phyloP scores from a whole-genome alignment of 2,329 filamentous ascomycete species.

The Fusarium sp. region DNA sequence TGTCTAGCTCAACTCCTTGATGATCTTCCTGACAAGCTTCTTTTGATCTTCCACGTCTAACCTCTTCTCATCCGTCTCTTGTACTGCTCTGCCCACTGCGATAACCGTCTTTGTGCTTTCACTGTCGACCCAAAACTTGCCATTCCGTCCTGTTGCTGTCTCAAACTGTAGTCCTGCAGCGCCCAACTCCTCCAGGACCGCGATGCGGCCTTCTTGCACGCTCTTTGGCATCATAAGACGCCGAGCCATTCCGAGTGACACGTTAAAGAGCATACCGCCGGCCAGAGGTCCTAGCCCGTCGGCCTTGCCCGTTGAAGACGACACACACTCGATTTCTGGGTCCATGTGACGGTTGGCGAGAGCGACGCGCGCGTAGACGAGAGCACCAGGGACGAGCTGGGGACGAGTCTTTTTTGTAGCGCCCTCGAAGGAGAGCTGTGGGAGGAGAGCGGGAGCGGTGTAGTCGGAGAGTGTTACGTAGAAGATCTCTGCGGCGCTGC shows the following conservation, averaged over 20 bases:
- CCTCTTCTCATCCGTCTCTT: conserved; percentile 78
- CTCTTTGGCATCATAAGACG: conserved; percentile 76
- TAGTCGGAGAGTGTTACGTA: conserved; percentile 80
- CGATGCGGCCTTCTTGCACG: conserved; percentile 71
- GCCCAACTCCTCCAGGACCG: conserved; percentile 83
- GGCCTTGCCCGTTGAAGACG: conserved; percentile 85
- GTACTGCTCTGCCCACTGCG: conserved; percentile 81
- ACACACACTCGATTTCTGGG: conserved; percentile 90
- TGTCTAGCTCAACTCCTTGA: conserved; percentile 67
- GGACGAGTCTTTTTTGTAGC: conserved; percentile 94
- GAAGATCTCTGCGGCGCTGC: conserved; percentile 80
- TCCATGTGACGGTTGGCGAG: conserved; percentile 86
- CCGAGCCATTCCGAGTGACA: conserved; percentile 86
- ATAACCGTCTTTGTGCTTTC: conserved; percentile 79
- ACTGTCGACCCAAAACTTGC: conserved; percentile 90
- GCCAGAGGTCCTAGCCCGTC: conserved; percentile 87
- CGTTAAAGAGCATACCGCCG: conserved; percentile 86
- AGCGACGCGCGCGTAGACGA: conserved; percentile 89
- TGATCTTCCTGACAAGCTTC: conserved; percentile 74
- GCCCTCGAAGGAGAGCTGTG: conserved; percentile 91
- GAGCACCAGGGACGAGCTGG: conserved; percentile 76
- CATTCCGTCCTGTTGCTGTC: conserved; percentile 92
- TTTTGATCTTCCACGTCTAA: conserved; percentile 75
- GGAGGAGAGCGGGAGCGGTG: conserved; percentile 75
- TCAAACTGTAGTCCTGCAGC: conserved; percentile 86